These are phyloP conservation scores for Diplodia intermedia DNA, from an alignment of 2,329 filamentous ascomycete genomes.

Conservation along the genomic window DNA sequence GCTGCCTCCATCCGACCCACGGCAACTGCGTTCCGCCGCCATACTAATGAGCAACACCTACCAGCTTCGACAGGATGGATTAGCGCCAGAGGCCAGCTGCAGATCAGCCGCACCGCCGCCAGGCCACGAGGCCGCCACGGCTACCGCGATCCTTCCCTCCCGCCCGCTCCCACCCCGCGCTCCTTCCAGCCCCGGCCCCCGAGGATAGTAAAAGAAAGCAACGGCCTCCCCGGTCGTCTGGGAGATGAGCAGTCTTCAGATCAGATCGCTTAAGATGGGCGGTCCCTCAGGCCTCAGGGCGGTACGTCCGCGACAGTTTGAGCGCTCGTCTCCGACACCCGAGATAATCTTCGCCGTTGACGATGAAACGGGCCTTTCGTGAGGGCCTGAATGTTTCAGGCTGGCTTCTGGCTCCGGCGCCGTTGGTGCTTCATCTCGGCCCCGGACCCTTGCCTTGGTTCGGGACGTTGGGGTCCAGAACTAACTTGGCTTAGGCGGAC, in stretches of 20 bases:
- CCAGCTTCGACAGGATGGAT: background rate
- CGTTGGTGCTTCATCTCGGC: background rate
- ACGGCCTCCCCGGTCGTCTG: background rate
- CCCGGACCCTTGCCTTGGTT: background rate
- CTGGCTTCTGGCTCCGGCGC: background rate
- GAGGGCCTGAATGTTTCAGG: background rate
- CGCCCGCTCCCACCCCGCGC: constrained; percentile 8
- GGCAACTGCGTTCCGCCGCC: background rate
- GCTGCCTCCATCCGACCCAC: background rate
- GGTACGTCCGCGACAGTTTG: background rate
- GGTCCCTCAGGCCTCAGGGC: background rate
- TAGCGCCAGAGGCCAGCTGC: background rate
- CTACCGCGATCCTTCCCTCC: constrained; percentile 14
- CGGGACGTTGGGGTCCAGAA: background rate
- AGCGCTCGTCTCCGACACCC: background rate
- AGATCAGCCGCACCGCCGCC: background rate
- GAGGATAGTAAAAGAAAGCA: background rate
- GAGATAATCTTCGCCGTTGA: background rate
- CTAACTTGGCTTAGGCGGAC: background rate
- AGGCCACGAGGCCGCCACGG: background rate
- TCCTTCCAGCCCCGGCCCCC: background rate
- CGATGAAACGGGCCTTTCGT: background rate
- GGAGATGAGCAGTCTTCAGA: background rate
- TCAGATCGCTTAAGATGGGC: background rate
- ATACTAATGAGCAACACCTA: too few relatives aligned